Evolutionary conservation across 2,329 filamentous ascomycete genomes (phyloP).

Genomic region (Bertia moriformis): DNA sequence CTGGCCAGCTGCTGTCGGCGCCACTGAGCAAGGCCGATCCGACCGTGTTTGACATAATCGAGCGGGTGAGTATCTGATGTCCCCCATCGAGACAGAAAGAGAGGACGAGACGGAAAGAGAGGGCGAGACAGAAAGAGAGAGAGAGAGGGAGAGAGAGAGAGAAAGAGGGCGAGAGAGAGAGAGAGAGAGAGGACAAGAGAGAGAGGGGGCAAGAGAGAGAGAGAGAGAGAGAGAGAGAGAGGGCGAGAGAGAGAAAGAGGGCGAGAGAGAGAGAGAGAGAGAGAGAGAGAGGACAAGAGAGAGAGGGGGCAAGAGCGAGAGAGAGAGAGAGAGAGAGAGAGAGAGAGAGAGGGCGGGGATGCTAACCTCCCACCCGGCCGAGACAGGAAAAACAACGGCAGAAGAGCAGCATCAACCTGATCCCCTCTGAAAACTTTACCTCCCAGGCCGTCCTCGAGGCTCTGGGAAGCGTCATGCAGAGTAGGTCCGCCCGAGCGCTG

Average conservation of each 20-base stretch:
- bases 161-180: too few species aligned
- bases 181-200: too few species aligned
- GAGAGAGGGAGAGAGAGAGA: too few species aligned
- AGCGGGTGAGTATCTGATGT: constrained; percentile 47
- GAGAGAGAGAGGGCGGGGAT: background rate
- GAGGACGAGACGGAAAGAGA: too few species aligned
- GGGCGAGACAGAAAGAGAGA: too few species aligned
- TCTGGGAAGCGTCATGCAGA: constrained; percentile 56
- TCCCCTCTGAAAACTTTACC: constrained; percentile 58
- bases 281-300: too few species aligned
- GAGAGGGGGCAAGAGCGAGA: too few species aligned
- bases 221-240: too few species aligned
- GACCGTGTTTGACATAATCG: constrained; percentile 49
- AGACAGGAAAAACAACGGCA: constrained; percentile 60
- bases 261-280: too few species aligned
- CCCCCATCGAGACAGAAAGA: too few species aligned
- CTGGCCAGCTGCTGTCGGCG: constrained; percentile 48
- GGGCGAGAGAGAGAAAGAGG: too few species aligned
- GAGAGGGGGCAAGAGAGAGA: too few species aligned
- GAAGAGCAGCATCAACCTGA: constrained; percentile 64
- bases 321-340: constrained; percentile 1
- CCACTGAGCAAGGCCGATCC: constrained; percentile 53
- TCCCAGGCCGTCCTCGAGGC: constrained; percentile 55
- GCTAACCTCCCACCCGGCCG: background rate
- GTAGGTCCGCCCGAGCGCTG: constrained; percentile 18